Conservation (phyloP, 345 rosid genomes). For the Melastoma malabathricum region DNA sequence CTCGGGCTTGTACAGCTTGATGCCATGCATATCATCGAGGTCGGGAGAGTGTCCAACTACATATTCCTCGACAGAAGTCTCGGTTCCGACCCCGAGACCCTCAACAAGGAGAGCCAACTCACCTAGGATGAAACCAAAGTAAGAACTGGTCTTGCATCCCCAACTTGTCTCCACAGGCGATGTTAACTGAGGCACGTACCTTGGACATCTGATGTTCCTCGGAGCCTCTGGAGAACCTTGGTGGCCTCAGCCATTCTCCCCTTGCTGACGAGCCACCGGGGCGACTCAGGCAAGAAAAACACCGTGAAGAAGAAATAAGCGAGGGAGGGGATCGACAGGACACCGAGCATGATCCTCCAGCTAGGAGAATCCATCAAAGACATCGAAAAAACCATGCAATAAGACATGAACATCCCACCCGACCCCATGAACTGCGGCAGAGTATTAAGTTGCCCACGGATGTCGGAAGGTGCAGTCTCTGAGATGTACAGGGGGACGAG, state of each 20-base stretch:
- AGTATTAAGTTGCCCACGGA: conserved; percentile 30
- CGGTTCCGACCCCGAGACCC: conserved; percentile 27
- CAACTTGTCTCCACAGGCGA: too few species aligned
- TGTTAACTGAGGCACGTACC: conserved; percentile 8
- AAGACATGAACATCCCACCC: conserved; percentile 33
- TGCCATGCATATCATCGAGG: conserved; percentile 1
- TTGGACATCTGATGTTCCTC: conserved; percentile 29
- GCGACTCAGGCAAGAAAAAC: conserved; percentile 32
- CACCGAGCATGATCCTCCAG: conserved; percentile 41
- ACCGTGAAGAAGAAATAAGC: conserved; percentile 14
- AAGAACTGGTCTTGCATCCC: too few species aligned
- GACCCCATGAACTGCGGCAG: conserved; percentile 34
- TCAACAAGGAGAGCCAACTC: conserved; percentile 35
- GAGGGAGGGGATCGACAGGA: conserved; percentile 27
- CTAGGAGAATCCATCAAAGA: conserved; percentile 24
- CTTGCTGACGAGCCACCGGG: conserved; percentile 37
- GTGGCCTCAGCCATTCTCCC: conserved; percentile 27
- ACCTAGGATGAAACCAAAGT: conserved; percentile 11
- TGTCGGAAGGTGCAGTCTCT: conserved; percentile 34
- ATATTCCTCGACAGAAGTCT: conserved; percentile 24
- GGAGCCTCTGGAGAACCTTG: conserved; percentile 21
- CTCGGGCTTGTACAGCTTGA: conserved; percentile 12
- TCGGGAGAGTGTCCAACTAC: conserved; percentile 16
- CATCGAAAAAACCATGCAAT: conserved; percentile 28
- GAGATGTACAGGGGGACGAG: conserved; percentile 32